phyloP scores from a whole-genome alignment of 495 filamentous ascomycete genomes.

The Aspergillus funiculosus region DNA sequence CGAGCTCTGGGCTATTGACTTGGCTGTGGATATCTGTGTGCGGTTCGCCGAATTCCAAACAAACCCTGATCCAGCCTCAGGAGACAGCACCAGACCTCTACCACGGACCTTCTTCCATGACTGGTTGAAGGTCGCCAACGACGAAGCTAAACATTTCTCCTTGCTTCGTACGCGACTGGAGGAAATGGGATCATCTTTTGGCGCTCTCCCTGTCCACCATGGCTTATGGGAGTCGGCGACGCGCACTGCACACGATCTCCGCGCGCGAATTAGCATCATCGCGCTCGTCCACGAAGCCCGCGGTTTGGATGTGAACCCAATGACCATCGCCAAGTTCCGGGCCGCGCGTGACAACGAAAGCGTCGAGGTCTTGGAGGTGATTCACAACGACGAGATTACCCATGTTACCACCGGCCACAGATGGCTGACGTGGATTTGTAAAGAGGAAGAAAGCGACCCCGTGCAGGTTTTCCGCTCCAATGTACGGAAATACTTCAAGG shows the following conservation, averaged over 20 bases:
- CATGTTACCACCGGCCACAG: slow-evolving; percentile 51
- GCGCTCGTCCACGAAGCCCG: slow-evolving; percentile 50
- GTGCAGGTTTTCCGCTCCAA: slow-evolving; percentile 47
- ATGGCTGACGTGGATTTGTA: slow-evolving; percentile 50
- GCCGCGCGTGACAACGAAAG: slow-evolving; percentile 40
- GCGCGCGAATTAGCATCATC: slow-evolving; percentile 48
- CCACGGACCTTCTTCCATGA: slow-evolving; percentile 49
- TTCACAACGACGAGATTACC: slow-evolving; percentile 51
- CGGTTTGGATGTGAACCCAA: slow-evolving; percentile 48
- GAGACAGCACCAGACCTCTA: slow-evolving; percentile 25
- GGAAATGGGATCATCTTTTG: slow-evolving; percentile 46
- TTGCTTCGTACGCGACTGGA: slow-evolving; percentile 45
- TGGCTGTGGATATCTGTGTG: slow-evolving; percentile 51
- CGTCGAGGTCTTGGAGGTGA: slow-evolving; percentile 40
- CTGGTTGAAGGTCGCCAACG: slow-evolving; percentile 50
- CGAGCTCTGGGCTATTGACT: slow-evolving; percentile 50
- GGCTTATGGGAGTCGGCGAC: slow-evolving; percentile 46
- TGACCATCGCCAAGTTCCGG: slow-evolving; percentile 52
- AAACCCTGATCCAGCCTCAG: slow-evolving; percentile 12
- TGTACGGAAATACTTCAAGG: slow-evolving; percentile 44
- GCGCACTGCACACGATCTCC: slow-evolving; percentile 43
- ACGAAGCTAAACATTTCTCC: slow-evolving; percentile 52
- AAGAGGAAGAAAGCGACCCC: slow-evolving; percentile 44
- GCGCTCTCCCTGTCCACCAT: slow-evolving; percentile 47
- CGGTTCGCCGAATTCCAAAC: slow-evolving; percentile 47